phyloP scores from a whole-genome alignment of 1,139 yeast genomes.

The Wickerhamiella infanticola region DNA sequence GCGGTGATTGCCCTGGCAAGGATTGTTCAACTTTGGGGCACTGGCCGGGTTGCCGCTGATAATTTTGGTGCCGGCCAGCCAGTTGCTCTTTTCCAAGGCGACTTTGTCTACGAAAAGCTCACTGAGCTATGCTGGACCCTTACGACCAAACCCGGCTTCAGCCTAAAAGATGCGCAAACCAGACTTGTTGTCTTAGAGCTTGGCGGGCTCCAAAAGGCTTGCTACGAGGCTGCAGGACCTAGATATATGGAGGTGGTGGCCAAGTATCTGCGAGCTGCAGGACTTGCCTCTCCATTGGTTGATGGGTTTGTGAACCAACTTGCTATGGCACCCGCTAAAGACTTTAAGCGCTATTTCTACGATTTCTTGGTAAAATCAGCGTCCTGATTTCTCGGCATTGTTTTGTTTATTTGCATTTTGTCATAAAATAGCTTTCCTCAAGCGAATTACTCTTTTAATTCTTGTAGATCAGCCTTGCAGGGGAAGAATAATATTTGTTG shows the following conservation, averaged over 20 bases:
- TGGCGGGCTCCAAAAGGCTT: slow-evolving; percentile 50
- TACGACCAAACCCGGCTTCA: slow-evolving; percentile 56
- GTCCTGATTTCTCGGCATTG: background rate
- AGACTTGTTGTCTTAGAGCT: slow-evolving; percentile 63
- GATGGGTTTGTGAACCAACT: slow-evolving; percentile 10
- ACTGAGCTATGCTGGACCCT: slow-evolving; percentile 62
- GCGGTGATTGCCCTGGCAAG: slow-evolving; percentile 58
- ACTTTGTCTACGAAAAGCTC: slow-evolving; percentile 51
- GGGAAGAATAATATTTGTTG: too few relatives aligned
- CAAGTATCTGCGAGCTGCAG: slow-evolving; percentile 11
- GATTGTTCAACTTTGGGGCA: slow-evolving; percentile 51
- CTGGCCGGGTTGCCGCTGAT: slow-evolving; percentile 46
- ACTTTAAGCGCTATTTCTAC: slow-evolving; percentile 14
- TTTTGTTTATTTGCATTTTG: background rate
- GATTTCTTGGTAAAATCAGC: slow-evolving; percentile 8
- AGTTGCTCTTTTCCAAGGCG: slow-evolving; percentile 46
- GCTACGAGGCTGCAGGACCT: slow-evolving; percentile 29
- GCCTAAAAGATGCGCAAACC: slow-evolving; percentile 64
- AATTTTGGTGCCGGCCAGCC: slow-evolving; percentile 39
- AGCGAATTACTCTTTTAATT: too few relatives aligned
- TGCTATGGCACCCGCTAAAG: slow-evolving; percentile 8
- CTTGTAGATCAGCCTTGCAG: too few relatives aligned
- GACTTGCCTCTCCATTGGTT: slow-evolving; percentile 9
- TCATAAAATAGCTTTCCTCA: background rate
- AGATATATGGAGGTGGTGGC: slow-evolving; percentile 11